Base-by-base conservation (phyloP, 2,329 filamentous ascomycete species). In the Talaromyces sp. region DNA sequence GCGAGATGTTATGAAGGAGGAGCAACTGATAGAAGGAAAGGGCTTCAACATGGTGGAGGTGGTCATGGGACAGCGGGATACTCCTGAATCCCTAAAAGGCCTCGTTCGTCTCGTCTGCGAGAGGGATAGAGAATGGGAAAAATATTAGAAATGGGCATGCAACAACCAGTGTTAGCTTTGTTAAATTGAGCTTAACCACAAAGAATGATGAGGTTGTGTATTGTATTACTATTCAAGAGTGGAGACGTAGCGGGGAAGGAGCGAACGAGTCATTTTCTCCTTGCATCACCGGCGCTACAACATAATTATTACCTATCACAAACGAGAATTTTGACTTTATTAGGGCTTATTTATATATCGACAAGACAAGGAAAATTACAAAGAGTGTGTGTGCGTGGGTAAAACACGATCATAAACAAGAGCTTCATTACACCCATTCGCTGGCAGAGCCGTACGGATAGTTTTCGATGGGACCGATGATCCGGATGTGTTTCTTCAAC, bases 401-500 rank as follows among this genome's bases (percentile, higher is more conserved):
- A n/a, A 47, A 47, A 47, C n/a, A 47, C 14, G 10, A 2, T 36
- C 33, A 36, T 1, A 36, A 36, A 23, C 44, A 47, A 27, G 18
- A 47, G 4, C 18, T 27, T 27, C 7, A 28, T 14, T 53, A 62
- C 50, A 62, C 42, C 52, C 61, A 59, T 5, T 56, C 56, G 33
- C 40, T 33, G 18, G 55, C 28, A 42, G 31, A 56, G 4, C 61
- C 61, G 36, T 59, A 57, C 28, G 56, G 57, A 56, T 62, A 62
- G 33, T 31, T 54, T 12, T 75, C 73, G 6, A 73, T 69, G 12
- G 75, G 75, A 4, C 76, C 75, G 34, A 79, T 68, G 28, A 79
- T 31, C 53, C 71, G 74, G 54, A 79, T 79, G 56, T 75, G 73
- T 23, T 75, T 69, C 66, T 79, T 79, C 59, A 79, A 59, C 56